phyloP scores from a whole-genome alignment of 2,329 filamentous ascomycete genomes.

The Sporothrix phasma region DNA sequence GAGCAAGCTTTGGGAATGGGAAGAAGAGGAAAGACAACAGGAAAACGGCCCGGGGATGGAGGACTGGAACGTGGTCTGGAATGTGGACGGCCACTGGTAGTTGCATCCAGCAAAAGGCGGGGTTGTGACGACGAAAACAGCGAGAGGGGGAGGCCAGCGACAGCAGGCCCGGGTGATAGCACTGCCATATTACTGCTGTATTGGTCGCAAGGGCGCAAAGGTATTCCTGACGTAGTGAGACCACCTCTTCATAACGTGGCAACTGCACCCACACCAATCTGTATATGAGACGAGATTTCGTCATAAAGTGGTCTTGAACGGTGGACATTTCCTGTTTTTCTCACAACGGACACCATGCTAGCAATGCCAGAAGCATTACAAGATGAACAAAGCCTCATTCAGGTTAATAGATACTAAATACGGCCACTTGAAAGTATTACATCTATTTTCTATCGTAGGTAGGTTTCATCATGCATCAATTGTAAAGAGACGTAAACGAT shows the following conservation, averaged over 20 bases:
- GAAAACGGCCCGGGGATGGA: not conserved
- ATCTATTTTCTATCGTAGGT: no score
- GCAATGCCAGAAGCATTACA: no score
- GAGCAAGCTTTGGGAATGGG: not conserved
- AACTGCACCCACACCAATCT: not conserved
- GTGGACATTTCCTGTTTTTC: no score
- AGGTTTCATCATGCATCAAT: not conserved
- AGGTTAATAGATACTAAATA: no score
- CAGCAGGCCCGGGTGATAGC: not conserved
- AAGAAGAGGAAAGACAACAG: not conserved
- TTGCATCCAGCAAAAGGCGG: constrained; percentile 3
- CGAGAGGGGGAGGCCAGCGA: not conserved
- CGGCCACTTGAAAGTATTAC: no score
- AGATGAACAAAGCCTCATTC: no score
- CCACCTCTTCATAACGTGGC: not conserved
- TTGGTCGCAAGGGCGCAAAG: no score
- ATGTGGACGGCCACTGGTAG: not conserved
- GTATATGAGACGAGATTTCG: not conserved
- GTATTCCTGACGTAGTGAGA: not conserved
- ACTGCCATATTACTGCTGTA: not conserved
- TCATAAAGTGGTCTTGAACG: not conserved
- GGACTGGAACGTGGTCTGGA: not conserved
- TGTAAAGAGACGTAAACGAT: not conserved
- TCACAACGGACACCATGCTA: no score
- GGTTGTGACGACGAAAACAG: constrained; percentile 9